Conservation (phyloP, 768 basidiomycete species). For the Auricularia cornea region DNA sequence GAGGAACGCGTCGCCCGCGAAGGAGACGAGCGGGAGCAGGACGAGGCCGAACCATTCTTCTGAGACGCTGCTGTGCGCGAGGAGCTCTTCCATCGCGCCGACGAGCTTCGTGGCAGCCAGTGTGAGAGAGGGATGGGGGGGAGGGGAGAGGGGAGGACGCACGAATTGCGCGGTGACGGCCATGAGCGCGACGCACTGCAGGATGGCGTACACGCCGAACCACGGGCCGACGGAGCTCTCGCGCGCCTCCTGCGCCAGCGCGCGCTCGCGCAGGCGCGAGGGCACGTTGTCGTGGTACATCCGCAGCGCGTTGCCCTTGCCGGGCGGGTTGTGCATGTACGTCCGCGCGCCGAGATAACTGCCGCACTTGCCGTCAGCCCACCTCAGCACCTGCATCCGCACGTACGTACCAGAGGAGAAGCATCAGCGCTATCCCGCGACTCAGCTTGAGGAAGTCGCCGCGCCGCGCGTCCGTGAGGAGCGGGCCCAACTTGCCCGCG, state of each 20-base stretch:
- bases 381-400: no score
- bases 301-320: conserved; percentile 38
- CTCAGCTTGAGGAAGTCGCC: conserved; percentile 52
- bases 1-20: conserved; percentile 60
- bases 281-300: conserved; percentile 29
- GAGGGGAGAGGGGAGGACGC: conserved; percentile 15
- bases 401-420: conserved; percentile 46
- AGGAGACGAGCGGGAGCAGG: conserved; percentile 64
- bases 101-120: not conserved
- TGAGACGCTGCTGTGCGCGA: not conserved
- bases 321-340: conserved; percentile 64
- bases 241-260: not conserved
- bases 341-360: conserved; percentile 41
- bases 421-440: conserved; percentile 53
- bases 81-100: not conserved
- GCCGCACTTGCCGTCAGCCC: not conserved
- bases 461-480: conserved; percentile 37
- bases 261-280: conserved; percentile 20
- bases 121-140: not conserved
- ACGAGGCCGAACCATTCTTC: conserved; percentile 65
- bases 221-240: conserved; percentile 41
- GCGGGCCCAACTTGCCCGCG: conserved; percentile 9
- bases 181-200: conserved; percentile 49
- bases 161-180: conserved; percentile 67
- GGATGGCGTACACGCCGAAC: conserved; percentile 47